These are phyloP conservation scores for Polyporus arcularius DNA, from an alignment of 768 basidiomycete species.

Conservation along the genomic window DNA sequence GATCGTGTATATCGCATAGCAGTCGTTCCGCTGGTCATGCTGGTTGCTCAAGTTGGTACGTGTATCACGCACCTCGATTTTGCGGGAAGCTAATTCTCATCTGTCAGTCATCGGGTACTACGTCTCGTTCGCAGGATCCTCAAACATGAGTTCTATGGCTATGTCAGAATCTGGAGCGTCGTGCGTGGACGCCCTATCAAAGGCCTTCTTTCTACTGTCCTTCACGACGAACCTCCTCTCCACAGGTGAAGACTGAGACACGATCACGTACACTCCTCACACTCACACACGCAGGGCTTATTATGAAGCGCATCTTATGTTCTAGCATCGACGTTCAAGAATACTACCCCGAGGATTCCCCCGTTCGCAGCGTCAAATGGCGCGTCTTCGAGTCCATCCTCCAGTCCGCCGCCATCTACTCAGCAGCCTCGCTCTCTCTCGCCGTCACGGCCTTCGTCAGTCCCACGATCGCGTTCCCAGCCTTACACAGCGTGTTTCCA, in stretches of 20 bases:
- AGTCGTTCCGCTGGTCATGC: neutral
- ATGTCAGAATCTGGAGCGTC: neutral
- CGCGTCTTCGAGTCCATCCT: slow-evolving; percentile 1
- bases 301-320: neutral
- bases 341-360: neutral
- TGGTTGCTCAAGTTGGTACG: neutral
- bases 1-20: neutral
- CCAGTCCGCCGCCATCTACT: neutral
- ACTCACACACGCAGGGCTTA: neutral
- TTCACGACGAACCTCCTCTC: neutral
- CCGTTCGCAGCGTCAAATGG: neutral
- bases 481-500: neutral
- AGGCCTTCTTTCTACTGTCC: neutral
- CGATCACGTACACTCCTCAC: neutral
- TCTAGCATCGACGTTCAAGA: neutral
- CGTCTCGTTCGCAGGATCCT: neutral
- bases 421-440: neutral
- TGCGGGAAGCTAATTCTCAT: neutral
- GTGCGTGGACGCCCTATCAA: neutral
- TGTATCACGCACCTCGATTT: neutral
- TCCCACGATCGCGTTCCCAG: neutral
- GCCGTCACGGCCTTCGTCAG: neutral
- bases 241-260: neutral
- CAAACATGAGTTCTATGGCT: neutral
- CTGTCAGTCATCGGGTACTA: neutral